Evolutionary conservation across 148 eudicot genomes (phyloP), one percentile per base, ranked within the genome.

Genomic region (Amaranthus cruentus): DNA sequence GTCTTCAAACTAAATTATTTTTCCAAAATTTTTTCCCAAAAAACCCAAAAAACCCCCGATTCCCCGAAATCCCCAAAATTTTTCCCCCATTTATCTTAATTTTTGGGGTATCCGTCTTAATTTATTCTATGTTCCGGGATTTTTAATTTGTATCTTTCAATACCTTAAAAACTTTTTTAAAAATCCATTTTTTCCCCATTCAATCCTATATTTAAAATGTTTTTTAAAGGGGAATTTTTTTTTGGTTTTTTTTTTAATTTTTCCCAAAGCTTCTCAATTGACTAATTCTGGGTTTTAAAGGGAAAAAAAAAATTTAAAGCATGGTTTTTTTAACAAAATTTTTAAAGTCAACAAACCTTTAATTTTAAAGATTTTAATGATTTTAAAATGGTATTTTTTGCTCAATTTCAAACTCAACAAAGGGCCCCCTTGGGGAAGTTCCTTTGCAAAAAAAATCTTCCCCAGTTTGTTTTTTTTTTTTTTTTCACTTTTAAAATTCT

Each of bases 371-470:
- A n/a, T n/a, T n/a, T n/a, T n/a, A n/a, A n/a, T n/a, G n/a, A n/a
- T n/a, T n/a, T n/a, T n/a, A n/a, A n/a, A n/a, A n/a, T n/a, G n/a
- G n/a, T n/a, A n/a, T n/a, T n/a, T n/a, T n/a, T n/a, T n/a, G n/a
- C n/a, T n/a, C n/a, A n/a, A n/a, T 91, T 80, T 95, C 92, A 74
- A 95, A 84, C 84, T 91, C 99, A 46, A 88, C 89, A 54, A 97
- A 97, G 9, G 99, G n/a, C n/a, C 97, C 79, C 97, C 97, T 81
- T 97, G 88, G 61, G 99, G 97, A 62, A 95, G 84, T 82, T 95
- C 99, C 77, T 90, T 95, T 7, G 99, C 99, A n/a, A 76, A 90
- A 95, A 47, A 96, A 88, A 65, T 97, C 93, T 85, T 95, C 99
- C 81, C 92, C 99, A 3, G 97, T 87, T 50, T 91, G 66, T n/a